Conservation (phyloP, 352 stramenopile genomes). For the Globisporangium recalcitrans region DNA sequence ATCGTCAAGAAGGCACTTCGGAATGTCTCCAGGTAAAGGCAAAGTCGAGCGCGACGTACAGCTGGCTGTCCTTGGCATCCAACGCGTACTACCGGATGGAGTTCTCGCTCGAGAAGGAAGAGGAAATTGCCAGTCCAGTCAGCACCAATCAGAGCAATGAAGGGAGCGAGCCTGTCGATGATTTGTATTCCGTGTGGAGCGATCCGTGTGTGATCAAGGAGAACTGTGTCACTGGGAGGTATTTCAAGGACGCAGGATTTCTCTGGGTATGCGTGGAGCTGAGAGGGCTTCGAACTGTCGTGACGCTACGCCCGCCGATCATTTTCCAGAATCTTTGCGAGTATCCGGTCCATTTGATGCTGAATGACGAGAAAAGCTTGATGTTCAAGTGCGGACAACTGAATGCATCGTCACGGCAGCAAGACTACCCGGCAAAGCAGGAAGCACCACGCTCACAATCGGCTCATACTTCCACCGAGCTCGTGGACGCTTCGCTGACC, state of each 20-base stretch:
- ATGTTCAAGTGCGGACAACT: background rate
- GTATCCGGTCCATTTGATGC: conserved; percentile 31
- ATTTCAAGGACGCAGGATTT: conserved; percentile 45
- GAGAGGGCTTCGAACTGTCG: conserved; percentile 45
- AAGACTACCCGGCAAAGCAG: background rate
- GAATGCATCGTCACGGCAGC: background rate
- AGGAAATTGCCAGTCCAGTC: background rate
- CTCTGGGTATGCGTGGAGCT: conserved; percentile 66
- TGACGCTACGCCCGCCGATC: conserved; percentile 49
- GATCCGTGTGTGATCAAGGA: conserved; percentile 65
- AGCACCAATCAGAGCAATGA: background rate
- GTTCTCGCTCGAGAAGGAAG: conserved; percentile 38
- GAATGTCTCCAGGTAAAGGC: conserved; percentile 43
- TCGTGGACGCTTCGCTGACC: background rate
- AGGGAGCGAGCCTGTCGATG: background rate
- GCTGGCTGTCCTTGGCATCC: conserved; percentile 55
- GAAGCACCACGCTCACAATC: background rate
- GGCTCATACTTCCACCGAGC: background rate
- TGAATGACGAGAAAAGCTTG: conserved; percentile 20
- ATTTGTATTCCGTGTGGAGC: conserved; percentile 32
- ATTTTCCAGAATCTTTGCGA: conserved; percentile 40
- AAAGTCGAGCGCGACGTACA: conserved; percentile 41
- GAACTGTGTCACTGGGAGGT: conserved; percentile 50
- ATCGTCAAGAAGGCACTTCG: conserved; percentile 54
- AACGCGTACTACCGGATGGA: conserved; percentile 47